phyloP scores from a whole-genome alignment of 176 grass and related monocot species.

The Eleusine coracana region DNA sequence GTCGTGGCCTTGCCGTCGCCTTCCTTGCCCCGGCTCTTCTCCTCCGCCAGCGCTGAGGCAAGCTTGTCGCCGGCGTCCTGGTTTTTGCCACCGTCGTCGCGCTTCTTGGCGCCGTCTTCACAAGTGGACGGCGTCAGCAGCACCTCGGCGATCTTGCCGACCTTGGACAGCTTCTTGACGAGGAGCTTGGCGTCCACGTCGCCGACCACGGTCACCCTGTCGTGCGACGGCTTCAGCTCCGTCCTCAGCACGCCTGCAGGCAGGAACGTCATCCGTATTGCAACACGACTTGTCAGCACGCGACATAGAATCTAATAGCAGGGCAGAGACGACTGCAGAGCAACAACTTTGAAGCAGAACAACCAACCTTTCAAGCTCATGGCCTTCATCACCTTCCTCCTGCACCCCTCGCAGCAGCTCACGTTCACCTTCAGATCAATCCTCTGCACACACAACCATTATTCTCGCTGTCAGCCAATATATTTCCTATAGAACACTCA shows the following conservation, averaged over 20 bases:
- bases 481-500: background rate
- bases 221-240: slow-evolving; percentile 79
- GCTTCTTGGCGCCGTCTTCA: slow-evolving; percentile 22
- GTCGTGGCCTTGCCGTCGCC: no score
- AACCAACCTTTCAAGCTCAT: slow-evolving; percentile 68
- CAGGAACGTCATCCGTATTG: no score
- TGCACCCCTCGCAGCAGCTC: slow-evolving; percentile 94
- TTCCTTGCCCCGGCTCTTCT: slow-evolving; percentile 42
- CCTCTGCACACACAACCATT: slow-evolving; percentile 42
- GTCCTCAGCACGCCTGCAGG: slow-evolving; percentile 70
- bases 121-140: background rate
- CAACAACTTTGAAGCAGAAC: background rate
- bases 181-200: slow-evolving; percentile 67
- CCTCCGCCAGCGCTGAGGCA: background rate
- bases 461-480: background rate
- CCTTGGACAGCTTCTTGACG: slow-evolving; percentile 70
- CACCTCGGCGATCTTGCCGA: slow-evolving; percentile 74
- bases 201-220: slow-evolving; percentile 74
- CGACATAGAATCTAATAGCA: no score
- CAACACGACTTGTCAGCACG: no score
- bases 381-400: slow-evolving; percentile 91
- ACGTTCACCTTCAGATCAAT: slow-evolving; percentile 91
- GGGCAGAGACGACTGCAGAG: background rate
- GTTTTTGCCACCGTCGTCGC: slow-evolving; percentile 4
- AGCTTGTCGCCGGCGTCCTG: slow-evolving; percentile 10